phyloP scores from a whole-genome alignment of 2,329 filamentous ascomycete species.

The Diaporthe humulicola region DNA sequence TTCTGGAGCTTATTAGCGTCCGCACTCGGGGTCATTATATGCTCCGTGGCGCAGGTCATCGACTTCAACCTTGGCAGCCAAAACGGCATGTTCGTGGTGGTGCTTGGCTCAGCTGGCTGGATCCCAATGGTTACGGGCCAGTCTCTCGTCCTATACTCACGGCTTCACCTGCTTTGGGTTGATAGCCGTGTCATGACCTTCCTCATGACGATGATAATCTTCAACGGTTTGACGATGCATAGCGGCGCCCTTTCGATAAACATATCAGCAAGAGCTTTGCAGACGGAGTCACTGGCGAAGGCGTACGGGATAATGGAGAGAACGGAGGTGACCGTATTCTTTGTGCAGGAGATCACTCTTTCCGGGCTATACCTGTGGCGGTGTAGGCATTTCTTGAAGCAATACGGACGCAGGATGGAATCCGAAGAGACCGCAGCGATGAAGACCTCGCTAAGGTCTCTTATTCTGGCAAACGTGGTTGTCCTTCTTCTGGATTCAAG shows the following conservation, averaged over 20 bases:
- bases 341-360: constrained; percentile 59
- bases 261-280: constrained; percentile 41
- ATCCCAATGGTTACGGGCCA: constrained; percentile 71
- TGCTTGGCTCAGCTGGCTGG: constrained; percentile 54
- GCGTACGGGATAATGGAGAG: constrained; percentile 44
- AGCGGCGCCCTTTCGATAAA: constrained; percentile 65
- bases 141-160: constrained; percentile 69
- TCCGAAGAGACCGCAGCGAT: constrained; percentile 42
- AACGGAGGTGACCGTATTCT: constrained; percentile 59
- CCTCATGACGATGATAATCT: constrained; percentile 69
- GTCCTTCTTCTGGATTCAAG: constrained; percentile 57
- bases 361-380: constrained; percentile 66
- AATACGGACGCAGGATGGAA: constrained; percentile 53
- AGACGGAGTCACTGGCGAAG: constrained; percentile 44
- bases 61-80: constrained; percentile 9
- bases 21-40: constrained; percentile 26
- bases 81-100: not conserved
- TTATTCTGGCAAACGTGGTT: constrained; percentile 58
- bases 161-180: constrained; percentile 70
- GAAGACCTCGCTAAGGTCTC: constrained; percentile 30
- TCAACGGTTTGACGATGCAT: constrained; percentile 66
- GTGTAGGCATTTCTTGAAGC: constrained; percentile 60
- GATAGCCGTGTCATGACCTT: constrained; percentile 60
- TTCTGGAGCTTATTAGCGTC: constrained; percentile 31
- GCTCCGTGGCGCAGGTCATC: constrained; percentile 28